Conservation (phyloP, 1,284 basidiomycete species). For the Afroboletus lepidellus region DNA sequence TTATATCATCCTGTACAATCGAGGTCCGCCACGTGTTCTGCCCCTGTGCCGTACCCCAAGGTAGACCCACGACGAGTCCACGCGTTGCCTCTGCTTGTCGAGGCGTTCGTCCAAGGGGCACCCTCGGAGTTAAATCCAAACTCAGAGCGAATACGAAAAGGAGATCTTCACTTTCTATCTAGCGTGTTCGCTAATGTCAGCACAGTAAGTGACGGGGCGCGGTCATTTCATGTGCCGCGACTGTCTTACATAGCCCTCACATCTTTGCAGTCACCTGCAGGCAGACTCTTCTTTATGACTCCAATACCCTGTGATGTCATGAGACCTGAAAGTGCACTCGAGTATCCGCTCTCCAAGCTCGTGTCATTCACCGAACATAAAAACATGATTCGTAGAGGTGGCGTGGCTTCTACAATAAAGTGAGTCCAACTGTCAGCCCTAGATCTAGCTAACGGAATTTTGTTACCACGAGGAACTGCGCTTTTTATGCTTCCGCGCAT, state of each 20-base stretch:
- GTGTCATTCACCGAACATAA: slow-evolving; percentile 87
- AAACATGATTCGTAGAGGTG: slow-evolving; percentile 82
- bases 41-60: slow-evolving; percentile 62
- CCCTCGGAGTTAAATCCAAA: slow-evolving; percentile 45
- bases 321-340: slow-evolving; percentile 42
- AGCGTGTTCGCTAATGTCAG: slow-evolving; percentile 91
- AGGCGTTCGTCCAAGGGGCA: slow-evolving; percentile 82
- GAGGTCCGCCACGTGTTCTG: slow-evolving; percentile 67
- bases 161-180: slow-evolving; percentile 82
- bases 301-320: slow-evolving; percentile 48
- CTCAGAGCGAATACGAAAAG: slow-evolving; percentile 61
- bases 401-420: slow-evolving; percentile 87
- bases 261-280: slow-evolving; percentile 54
- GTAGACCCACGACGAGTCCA: slow-evolving; percentile 54
- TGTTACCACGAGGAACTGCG: slow-evolving; percentile 62
- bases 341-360: slow-evolving; percentile 82
- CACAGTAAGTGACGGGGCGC: slow-evolving; percentile 49
- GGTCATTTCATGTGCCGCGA: not conserved
- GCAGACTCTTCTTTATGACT: slow-evolving; percentile 71
- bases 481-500: slow-evolving; percentile 69
- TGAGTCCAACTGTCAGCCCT: slow-evolving; percentile 35
- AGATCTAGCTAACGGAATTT: slow-evolving; percentile 4
- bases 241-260: slow-evolving; percentile 2
- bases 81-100: slow-evolving; percentile 76
- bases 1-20: slow-evolving; percentile 72